phyloP scores from a whole-genome alignment of 228 moss, liverwort and hornwort species.

The Sphagnum magellanicum region DNA sequence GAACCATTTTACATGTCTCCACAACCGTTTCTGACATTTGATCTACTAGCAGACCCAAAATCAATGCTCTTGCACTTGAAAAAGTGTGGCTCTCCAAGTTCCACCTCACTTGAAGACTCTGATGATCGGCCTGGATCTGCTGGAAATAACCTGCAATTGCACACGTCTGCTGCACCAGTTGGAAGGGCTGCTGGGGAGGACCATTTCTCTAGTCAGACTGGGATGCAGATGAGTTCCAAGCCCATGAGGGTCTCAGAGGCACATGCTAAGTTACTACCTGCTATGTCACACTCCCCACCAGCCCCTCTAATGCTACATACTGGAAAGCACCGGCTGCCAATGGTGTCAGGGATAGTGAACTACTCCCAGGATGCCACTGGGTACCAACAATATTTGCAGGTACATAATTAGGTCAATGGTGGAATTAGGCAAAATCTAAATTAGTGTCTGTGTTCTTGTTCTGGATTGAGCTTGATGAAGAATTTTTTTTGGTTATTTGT shows the following conservation, averaged over 20 bases:
- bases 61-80: conserved; percentile 84
- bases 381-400: conserved; percentile 79
- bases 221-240: conserved; percentile 56
- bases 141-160: conserved; percentile 72
- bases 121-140: conserved; percentile 84
- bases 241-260: conserved; percentile 65
- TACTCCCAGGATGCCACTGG: conserved; percentile 57
- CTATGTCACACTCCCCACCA: conserved; percentile 78
- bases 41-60: conserved; percentile 44
- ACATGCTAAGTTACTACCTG: conserved; percentile 60
- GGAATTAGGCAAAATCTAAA: neutral
- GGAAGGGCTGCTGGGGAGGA: conserved; percentile 45
- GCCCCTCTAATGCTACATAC: conserved; percentile 61
- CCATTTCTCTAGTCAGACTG: conserved; percentile 49
- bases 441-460: too few species aligned
- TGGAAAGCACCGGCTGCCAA: conserved; percentile 61
- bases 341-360: conserved; percentile 50
- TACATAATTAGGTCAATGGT: neutral
- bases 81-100: conserved; percentile 79
- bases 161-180: conserved; percentile 53
- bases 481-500: too few species aligned
- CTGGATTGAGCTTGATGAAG: too few species aligned
- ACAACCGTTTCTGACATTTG: neutral
- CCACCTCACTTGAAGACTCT: conserved; percentile 77
- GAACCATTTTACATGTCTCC: neutral